These are phyloP conservation scores for Hyaloperonospora arabidopsidis DNA, from an alignment of 352 stramenopile genomes.

Conservation along the genomic window DNA sequence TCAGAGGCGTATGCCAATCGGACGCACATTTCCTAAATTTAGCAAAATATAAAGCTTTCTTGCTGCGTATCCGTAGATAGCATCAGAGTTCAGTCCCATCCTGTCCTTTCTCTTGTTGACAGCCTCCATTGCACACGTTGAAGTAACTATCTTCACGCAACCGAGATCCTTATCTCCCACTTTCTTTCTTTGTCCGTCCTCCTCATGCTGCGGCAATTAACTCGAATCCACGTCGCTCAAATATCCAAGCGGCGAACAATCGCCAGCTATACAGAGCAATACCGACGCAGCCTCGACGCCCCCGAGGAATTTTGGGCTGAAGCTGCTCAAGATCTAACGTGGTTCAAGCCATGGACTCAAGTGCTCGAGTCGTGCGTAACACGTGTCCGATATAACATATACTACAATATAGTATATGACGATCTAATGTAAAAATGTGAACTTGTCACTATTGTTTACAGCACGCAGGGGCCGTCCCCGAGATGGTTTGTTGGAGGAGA, in stretches of 20 bases:
- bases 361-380: constrained; percentile 34
- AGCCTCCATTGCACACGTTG: too few species aligned
- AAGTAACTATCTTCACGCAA: constrained; percentile 1
- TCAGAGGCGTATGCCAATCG: too few species aligned
- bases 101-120: not conserved
- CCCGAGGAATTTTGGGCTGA: constrained; percentile 49
- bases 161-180: too few species aligned
- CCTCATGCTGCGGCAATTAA: too few species aligned
- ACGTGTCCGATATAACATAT: too few species aligned
- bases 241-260: constrained; percentile 7
- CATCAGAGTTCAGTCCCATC: not conserved
- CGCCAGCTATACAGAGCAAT: constrained; percentile 39
- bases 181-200: too few species aligned
- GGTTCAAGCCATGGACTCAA: constrained; percentile 45
- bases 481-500: constrained; percentile 51
- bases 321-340: constrained; percentile 41
- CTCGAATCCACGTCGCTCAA: not conserved
- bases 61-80: too few species aligned
- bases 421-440: not conserved
- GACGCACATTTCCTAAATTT: too few species aligned
- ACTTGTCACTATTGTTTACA: constrained; percentile 11
- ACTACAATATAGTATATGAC: too few species aligned
- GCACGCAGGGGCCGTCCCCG: constrained; percentile 27
- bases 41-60: too few species aligned
- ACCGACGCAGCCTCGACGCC: constrained; percentile 32